Percentiles rank a stretch among this genome's conserved stretches.
Conservation (phyloP, 1,139 yeast genomes). For the Nakaseomyces delphensis region DNA sequence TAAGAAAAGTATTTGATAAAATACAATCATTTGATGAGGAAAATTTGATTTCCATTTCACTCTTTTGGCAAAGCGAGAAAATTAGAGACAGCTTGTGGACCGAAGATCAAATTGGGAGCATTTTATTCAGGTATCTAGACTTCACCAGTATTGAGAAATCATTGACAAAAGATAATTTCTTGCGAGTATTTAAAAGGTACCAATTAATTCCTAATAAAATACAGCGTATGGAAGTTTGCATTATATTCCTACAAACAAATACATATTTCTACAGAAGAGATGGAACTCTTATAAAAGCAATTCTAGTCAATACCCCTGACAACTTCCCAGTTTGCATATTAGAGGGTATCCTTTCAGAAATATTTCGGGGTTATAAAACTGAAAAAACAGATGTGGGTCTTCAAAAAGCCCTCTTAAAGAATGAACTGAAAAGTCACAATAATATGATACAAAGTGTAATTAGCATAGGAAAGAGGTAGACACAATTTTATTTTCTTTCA, state of each 20-base stretch:
- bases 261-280: conserved; percentile 9
- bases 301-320: conserved; percentile 18
- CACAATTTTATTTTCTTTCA: no score
- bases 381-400: conserved; percentile 13
- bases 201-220: conserved; percentile 9
- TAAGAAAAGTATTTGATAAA: conserved; percentile 4
- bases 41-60: conserved; percentile 13
- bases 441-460: conserved; percentile 10
- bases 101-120: conserved; percentile 11
- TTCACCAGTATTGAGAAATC: conserved; percentile 20
- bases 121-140: conserved; percentile 20
- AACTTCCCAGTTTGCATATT: conserved; percentile 16
- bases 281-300: conserved; percentile 8
- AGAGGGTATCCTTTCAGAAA: conserved; percentile 13
- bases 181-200: conserved; percentile 18
- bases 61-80: conserved; percentile 15
- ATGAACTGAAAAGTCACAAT: conserved; percentile 14
- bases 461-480: neutral
- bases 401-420: conserved; percentile 21
- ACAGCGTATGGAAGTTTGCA: conserved; percentile 12
- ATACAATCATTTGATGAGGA: conserved; percentile 18
- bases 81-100: conserved; percentile 8
- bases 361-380: conserved; percentile 13
- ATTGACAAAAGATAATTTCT: conserved; percentile 13
- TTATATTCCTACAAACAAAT: conserved; percentile 20